Evolutionary conservation across 345 rosid genomes (phyloP).

Genomic region (Salix brachista): DNA sequence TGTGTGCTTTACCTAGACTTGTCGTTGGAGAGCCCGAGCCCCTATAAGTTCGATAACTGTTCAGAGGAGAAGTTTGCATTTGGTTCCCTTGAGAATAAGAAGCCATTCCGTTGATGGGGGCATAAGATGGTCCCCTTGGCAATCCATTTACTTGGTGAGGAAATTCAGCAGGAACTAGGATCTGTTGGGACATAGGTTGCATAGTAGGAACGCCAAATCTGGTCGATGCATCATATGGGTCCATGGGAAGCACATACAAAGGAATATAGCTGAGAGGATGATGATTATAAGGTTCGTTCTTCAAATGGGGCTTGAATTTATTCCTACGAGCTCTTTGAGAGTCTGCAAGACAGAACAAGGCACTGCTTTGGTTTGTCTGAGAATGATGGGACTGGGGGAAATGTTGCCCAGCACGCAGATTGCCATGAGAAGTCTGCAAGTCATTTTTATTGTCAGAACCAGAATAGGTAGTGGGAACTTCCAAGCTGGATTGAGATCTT

Average conservation of each 20-base stretch:
- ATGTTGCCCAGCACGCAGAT: not conserved
- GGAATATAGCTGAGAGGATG: not conserved
- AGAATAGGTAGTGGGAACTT: not conserved
- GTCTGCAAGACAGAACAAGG: not conserved
- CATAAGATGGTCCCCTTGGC: slow-evolving; percentile 6
- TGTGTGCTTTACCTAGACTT: slow-evolving; percentile 17
- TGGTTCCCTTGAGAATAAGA: not conserved
- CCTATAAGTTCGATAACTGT: slow-evolving; percentile 1
- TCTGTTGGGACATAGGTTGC: slow-evolving; percentile 4
- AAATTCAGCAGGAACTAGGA: slow-evolving; percentile 6
- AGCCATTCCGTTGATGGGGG: not conserved
- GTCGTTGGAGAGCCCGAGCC: not conserved
- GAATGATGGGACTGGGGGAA: slow-evolving; percentile 7
- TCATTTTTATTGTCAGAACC: slow-evolving; percentile 2
- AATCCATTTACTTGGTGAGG: not conserved
- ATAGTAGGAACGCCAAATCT: slow-evolving; percentile 3
- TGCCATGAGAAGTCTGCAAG: not conserved
- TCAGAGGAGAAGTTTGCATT: slow-evolving; percentile 1
- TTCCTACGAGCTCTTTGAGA: too few species aligned
- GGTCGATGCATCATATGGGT: slow-evolving; percentile 1
- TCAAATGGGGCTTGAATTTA: slow-evolving; percentile 2
- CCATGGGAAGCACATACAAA: not conserved
- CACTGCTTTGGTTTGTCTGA: slow-evolving; percentile 12
- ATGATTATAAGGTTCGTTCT: not conserved
- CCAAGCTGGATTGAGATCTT: not conserved